Evolutionary conservation across 2,329 filamentous ascomycete species (phyloP).

Genomic region (Pyrenochaeta sp.): DNA sequence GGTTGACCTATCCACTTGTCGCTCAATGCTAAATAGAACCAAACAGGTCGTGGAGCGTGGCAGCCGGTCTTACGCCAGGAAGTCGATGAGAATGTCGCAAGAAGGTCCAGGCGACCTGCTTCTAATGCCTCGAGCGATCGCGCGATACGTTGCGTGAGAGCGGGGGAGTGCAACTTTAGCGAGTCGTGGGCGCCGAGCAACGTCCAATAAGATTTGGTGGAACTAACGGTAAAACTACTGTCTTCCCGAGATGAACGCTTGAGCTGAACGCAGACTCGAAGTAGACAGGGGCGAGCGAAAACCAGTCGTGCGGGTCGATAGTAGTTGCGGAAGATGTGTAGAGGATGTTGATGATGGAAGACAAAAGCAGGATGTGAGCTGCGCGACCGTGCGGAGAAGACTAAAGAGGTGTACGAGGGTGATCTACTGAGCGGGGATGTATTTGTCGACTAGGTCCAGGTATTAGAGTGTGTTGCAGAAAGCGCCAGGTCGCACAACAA

Average conservation of each 20-base stretch:
- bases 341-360: slow-evolving; percentile 26
- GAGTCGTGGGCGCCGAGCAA: slow-evolving; percentile 40
- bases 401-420: slow-evolving; percentile 35
- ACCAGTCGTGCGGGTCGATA: slow-evolving; percentile 18
- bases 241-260: slow-evolving; percentile 27
- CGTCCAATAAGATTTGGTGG: slow-evolving; percentile 39
- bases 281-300: slow-evolving; percentile 19
- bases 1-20: slow-evolving; percentile 12
- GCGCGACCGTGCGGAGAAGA: slow-evolving; percentile 35
- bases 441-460: slow-evolving; percentile 44
- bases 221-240: slow-evolving; percentile 37
- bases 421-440: slow-evolving; percentile 47
- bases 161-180: slow-evolving; percentile 46
- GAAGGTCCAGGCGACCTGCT: slow-evolving; percentile 35
- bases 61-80: slow-evolving; percentile 14
- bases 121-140: slow-evolving; percentile 42
- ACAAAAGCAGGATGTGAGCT: slow-evolving; percentile 26
- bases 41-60: slow-evolving; percentile 18
- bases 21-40: slow-evolving; percentile 13
- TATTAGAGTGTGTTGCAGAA: slow-evolving; percentile 36
- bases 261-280: slow-evolving; percentile 25
- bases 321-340: slow-evolving; percentile 15
- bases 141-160: slow-evolving; percentile 41
- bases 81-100: slow-evolving; percentile 21
- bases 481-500: slow-evolving; percentile 40